Conservation (phyloP, 2,329 filamentous ascomycete species). For the Cladobotryum protrusum region DNA sequence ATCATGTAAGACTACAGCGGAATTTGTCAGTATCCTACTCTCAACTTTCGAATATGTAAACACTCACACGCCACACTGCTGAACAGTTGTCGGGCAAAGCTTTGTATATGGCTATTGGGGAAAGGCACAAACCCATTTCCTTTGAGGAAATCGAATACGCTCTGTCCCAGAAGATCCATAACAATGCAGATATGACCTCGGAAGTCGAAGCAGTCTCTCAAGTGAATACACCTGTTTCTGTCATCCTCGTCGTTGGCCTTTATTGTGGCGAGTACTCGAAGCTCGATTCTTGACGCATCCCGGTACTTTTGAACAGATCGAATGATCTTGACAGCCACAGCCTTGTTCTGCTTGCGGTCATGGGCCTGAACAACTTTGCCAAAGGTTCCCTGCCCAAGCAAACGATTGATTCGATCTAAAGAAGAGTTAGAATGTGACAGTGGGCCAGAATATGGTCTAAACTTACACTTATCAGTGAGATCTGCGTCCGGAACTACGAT, state of each 20-base stretch:
- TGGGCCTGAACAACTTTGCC: slow-evolving; percentile 95
- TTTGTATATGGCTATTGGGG: slow-evolving; percentile 96
- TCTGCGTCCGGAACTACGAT: slow-evolving; percentile 83
- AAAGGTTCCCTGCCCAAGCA: slow-evolving; percentile 95
- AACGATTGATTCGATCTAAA: slow-evolving; percentile 76
- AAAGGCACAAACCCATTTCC: slow-evolving; percentile 93
- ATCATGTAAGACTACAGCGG: slow-evolving; percentile 73
- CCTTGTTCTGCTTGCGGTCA: slow-evolving; percentile 69
- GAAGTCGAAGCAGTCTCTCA: slow-evolving; percentile 95
- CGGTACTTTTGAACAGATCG: slow-evolving; percentile 97
- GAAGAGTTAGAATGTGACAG: slow-evolving; percentile 2
- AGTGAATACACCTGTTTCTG: slow-evolving; percentile 91
- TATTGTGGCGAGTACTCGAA: slow-evolving; percentile 85
- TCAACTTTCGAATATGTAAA: not conserved
- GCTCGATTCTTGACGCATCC: slow-evolving; percentile 89
- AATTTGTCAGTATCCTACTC: not conserved
- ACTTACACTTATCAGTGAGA: slow-evolving; percentile 84
- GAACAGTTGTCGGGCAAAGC: slow-evolving; percentile 88
- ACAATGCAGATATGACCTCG: slow-evolving; percentile 90
- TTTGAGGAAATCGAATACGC: slow-evolving; percentile 97
- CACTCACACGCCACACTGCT: slow-evolving; percentile 95
- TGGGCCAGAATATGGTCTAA: not conserved
- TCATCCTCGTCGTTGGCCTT: slow-evolving; percentile 88
- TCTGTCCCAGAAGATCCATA: slow-evolving; percentile 77
- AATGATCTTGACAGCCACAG: slow-evolving; percentile 95